Evolutionary conservation across 345 rosid genomes (phyloP).

Genomic region (Geranium rotundifolium): DNA sequence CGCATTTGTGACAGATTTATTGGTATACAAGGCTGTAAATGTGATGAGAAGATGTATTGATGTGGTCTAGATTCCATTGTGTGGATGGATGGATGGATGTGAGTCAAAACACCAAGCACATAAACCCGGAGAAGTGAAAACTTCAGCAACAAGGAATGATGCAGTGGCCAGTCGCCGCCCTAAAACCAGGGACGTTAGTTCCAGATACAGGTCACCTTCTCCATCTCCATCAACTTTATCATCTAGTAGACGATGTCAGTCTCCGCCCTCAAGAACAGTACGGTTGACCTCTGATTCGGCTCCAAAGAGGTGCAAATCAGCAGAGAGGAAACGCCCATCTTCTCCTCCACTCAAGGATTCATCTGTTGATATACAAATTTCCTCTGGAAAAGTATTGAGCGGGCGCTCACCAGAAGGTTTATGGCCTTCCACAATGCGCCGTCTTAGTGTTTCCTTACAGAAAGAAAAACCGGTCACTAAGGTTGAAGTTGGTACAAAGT

Average conservation of each 20-base stretch:
- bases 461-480: conserved; percentile 64
- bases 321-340: conserved; percentile 82
- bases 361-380: conserved; percentile 35
- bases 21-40: conserved; percentile 11
- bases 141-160: conserved; percentile 60
- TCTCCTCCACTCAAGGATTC: conserved; percentile 56
- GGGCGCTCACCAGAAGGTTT: conserved; percentile 75
- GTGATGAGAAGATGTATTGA: conserved; percentile 28
- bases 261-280: conserved; percentile 57
- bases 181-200: conserved; percentile 47
- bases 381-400: conserved; percentile 51
- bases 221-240: conserved; percentile 39
- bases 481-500: conserved; percentile 47
- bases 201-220: conserved; percentile 80
- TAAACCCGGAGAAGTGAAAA: conserved; percentile 40
- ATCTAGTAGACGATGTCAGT: conserved; percentile 44
- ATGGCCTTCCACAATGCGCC: conserved; percentile 99
- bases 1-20: conserved; percentile 48
- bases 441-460: conserved; percentile 91
- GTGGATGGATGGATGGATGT: conserved; percentile 88
- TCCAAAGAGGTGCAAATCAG: conserved; percentile 67
- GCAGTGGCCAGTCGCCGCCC: conserved; percentile 39
- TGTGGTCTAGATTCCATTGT: conserved; percentile 44
- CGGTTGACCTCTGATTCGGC: conserved; percentile 36
- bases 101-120: conserved; percentile 32